Conservation (phyloP, 2,329 filamentous ascomycete species). For the Aspergillus sp. region DNA sequence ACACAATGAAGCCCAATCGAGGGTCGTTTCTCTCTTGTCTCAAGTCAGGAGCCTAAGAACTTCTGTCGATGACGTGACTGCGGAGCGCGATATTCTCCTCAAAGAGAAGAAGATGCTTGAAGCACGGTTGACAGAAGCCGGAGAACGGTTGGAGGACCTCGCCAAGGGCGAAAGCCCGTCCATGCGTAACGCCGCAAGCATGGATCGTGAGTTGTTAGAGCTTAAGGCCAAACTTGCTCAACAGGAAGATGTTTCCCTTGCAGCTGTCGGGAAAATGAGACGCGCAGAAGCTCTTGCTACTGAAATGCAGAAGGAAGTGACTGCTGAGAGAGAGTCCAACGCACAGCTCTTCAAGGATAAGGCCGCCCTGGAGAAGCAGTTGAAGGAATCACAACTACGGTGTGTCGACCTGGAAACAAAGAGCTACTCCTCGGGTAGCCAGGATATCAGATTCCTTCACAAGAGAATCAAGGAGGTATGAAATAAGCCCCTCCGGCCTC, state of each 20-base stretch:
- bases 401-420: slow-evolving; percentile 95
- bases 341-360: slow-evolving; percentile 86
- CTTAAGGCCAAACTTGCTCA: slow-evolving; percentile 86
- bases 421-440: slow-evolving; percentile 89
- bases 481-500: background rate
- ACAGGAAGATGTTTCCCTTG: slow-evolving; percentile 87
- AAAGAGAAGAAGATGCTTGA: slow-evolving; percentile 92
- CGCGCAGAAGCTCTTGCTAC: slow-evolving; percentile 82
- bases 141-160: slow-evolving; percentile 83
- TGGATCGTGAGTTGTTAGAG: slow-evolving; percentile 85
- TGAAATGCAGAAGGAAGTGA: slow-evolving; percentile 92
- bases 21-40: slow-evolving; percentile 84
- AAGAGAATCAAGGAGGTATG: slow-evolving; percentile 92
- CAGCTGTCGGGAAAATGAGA: slow-evolving; percentile 95
- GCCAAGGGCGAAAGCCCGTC: slow-evolving; percentile 81
- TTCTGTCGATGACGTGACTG: slow-evolving; percentile 78
- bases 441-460: slow-evolving; percentile 92
- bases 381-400: slow-evolving; percentile 86
- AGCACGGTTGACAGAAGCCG: slow-evolving; percentile 80
- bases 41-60: slow-evolving; percentile 84
- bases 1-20: slow-evolving; percentile 91
- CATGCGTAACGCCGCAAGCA: slow-evolving; percentile 82
- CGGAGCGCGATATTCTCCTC: slow-evolving; percentile 79
- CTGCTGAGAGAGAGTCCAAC: slow-evolving; percentile 77
- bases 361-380: slow-evolving; percentile 79